Conservation (phyloP, 163 green algal species). For the Prototheca wickerhamii region DNA sequence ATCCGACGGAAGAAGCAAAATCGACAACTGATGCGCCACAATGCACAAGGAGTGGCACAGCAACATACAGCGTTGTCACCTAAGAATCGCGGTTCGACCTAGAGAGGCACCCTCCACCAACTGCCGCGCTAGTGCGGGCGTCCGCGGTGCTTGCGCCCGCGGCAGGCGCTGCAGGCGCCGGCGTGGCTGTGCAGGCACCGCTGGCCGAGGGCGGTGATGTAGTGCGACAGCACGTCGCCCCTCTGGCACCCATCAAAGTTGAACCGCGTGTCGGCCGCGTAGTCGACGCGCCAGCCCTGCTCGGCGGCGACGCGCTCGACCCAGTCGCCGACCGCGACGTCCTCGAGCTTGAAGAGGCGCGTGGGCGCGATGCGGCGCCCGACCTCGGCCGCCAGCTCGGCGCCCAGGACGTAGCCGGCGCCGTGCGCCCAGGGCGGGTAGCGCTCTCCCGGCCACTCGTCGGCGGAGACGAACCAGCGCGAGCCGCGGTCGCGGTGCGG, state of each 20-base stretch:
- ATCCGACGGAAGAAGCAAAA: too few species aligned
- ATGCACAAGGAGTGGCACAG: too few species aligned
- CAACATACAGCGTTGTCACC: too few species aligned
- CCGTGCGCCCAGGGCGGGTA: conserved; percentile 43
- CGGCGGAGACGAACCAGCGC: conserved; percentile 29
- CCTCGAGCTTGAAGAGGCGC: conserved; percentile 39
- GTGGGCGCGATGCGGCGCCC: neutral
- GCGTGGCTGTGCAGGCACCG: conserved; percentile 23
- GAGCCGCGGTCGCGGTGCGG: conserved; percentile 27
- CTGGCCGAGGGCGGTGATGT: conserved; percentile 22
- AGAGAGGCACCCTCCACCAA: too few species aligned
- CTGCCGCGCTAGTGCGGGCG: too few species aligned
- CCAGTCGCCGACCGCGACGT: conserved; percentile 35
- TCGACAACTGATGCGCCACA: too few species aligned
- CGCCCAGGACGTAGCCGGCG: conserved; percentile 33
- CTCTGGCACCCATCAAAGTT: conserved; percentile 29
- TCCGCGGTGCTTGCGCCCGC: neutral
- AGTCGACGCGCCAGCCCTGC: conserved; percentile 15
- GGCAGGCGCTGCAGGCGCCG: conserved; percentile 8
- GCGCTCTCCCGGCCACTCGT: conserved; percentile 31
- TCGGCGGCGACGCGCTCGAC: conserved; percentile 24
- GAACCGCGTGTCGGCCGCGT: conserved; percentile 26
- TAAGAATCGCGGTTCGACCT: too few species aligned
- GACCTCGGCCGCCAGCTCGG: conserved; percentile 27
- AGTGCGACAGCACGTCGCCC: conserved; percentile 35